Evolutionary conservation across 169 alveolate species (phyloP), one percentile per base, ranked within the genome.

Genomic region (Plasmodium yoelii): DNA sequence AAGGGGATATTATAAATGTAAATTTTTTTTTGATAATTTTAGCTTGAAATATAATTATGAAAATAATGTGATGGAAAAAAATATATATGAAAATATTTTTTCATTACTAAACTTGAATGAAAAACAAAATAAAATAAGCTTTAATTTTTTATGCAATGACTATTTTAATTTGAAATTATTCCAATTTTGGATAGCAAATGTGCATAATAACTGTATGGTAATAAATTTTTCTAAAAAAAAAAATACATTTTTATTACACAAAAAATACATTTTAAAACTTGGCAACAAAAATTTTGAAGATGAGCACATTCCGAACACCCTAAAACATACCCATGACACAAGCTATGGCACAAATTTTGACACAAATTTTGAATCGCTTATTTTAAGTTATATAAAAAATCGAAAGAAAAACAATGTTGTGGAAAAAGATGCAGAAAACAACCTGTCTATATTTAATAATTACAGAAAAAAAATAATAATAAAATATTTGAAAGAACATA

Each of bases 401-500:
- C 67, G 42, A 22, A 82, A 67, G 34, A 82, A 82, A 82, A 82
- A 64, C 67, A 82, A 88, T 69, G 5, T 68, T 34, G 6, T 5
- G 10, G 22, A 47, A 57, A 51, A 65, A 65, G 34, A 61, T 39
- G 68, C 28, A 13, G 53, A 12, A 6, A 67, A 69, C 8, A 42
- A 53, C 24, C 34, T 87, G 61, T 19, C 61, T 56, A 18, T 67
- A 65, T 82, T 82, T 61, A 82, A 82, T 59, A 82, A 82, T 28
- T 60, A 22, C 49, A 82, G 90, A 67, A 82, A 82, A 69, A 57
- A 61, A 5, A 87, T 65, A 22, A 87, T 87, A 28, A 55, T 74
- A 5, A 73, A 87, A n/a, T 87, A 87, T 74, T 87, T 73, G 39
- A 67, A 87, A 61, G 57, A 51, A 18, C 24, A 87, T 73, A 87